Evolutionary conservation across 2,329 filamentous ascomycete genomes (phyloP), one percentile per base, ranked within the genome.

Genomic region (Didymella lethalis): DNA sequence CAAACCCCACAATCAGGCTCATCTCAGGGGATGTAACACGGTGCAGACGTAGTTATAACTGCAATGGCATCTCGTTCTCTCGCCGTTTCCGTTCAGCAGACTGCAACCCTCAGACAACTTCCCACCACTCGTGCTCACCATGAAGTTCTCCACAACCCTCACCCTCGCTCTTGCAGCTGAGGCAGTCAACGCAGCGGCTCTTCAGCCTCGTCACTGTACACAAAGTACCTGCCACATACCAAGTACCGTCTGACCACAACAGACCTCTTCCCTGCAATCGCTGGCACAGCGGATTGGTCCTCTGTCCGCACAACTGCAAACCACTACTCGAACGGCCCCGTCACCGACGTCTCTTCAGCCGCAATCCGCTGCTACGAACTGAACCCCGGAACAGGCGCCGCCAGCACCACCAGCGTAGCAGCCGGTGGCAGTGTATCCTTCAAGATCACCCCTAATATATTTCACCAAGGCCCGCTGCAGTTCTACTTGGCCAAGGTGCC

Each of bases 401-500:
- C 66, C 29, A 57, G 58, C 31, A 68, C 62, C 8, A 59, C 66
- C 44, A 66, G 49, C 12, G 74, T 75, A 4, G 68, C 66, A 12
- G 73, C 74, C 3, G 75, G 75, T 12, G 63, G 62, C 44, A 67
- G 54, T n/a, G 69, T 77, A 1, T 64, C 63, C 23, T 77, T 77
- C 71, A 75, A 68, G 29, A 67, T 70, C 2, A 63, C 48, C 18
- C 65, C 69, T 11, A 67, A 68, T 34, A 72, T 77, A 50, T 73
- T 69, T 54, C 75, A 77, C 54, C 74, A 68, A 4, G 75, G 75
- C 1, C 73, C 75, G 0, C 58, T 77, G 10, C 74, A 75, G 51
- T 77, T 77, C 59, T 77, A 77, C 65, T 68, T 78, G 59, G 75
- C 76, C 16, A 75, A 76, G 57, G 76, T 72, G 1, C 75, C 75